These are phyloP conservation scores for Chlorella sp. DNA, from an alignment of 139 green algal species.

Conservation along the genomic window DNA sequence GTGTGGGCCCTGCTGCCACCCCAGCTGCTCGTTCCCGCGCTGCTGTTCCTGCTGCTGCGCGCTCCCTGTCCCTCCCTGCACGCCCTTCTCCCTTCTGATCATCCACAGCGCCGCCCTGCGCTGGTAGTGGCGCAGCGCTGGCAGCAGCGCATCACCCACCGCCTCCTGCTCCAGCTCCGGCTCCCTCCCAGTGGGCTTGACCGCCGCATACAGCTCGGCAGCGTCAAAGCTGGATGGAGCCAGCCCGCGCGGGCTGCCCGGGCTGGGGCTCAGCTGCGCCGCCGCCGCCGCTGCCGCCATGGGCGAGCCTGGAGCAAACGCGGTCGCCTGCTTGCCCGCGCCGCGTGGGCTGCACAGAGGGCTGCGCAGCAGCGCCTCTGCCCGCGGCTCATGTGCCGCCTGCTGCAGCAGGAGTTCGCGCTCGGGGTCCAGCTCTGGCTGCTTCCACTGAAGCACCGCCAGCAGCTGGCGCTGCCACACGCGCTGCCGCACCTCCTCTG, in stretches of 20 bases:
- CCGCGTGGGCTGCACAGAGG: constrained; percentile 3
- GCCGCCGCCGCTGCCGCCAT: not conserved
- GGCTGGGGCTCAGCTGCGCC: not conserved
- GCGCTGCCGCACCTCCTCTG: constrained; percentile 18
- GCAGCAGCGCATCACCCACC: constrained; percentile 45
- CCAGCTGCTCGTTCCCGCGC: not conserved
- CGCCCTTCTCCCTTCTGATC: constrained; percentile 27
- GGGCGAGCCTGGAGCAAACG: not conserved
- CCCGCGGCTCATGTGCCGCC: not conserved
- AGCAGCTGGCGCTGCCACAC: constrained; percentile 4
- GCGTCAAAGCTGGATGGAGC: constrained; percentile 45
- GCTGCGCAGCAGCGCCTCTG: not conserved
- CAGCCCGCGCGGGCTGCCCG: not conserved
- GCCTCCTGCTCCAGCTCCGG: constrained; percentile 32
- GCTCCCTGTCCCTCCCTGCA: not conserved
- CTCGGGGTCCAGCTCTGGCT: constrained; percentile 10
- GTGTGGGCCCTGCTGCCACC: not conserved
- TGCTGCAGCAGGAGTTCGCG: not conserved
- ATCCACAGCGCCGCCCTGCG: constrained; percentile 40
- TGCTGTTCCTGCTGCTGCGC: not conserved
- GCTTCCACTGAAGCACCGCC: constrained; percentile 9
- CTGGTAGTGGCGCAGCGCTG: constrained; percentile 82
- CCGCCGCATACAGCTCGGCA: constrained; percentile 59
- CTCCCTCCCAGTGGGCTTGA: constrained; percentile 66
- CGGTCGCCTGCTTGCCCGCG: not conserved